Base-by-base conservation (phyloP, 2,329 filamentous ascomycete species). In the Periconia digitata region DNA sequence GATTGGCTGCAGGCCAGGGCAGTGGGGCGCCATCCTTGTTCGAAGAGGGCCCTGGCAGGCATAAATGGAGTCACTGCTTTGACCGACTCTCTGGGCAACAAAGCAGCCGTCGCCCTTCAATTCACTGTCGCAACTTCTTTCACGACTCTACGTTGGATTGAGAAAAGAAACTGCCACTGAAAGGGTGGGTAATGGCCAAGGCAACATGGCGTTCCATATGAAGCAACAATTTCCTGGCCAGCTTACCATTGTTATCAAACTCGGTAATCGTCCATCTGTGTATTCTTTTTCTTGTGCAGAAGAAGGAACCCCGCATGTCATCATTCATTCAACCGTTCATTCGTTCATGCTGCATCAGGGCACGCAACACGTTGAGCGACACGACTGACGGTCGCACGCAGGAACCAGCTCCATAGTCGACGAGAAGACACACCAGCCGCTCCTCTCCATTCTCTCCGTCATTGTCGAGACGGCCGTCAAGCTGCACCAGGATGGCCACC, bases 361-460 rank as follows among this genome's bases (percentile, higher is more conserved):
- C 15, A 40, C n/a, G 24, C 17, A 16, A 40, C 5, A n/a, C 46
- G 44, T 23, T 49, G 47, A 40, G 45, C 50, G 51, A 40, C 48
- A 53, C 57, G 58, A 58, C 50, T 51, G 44, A 60, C 63, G 63
- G 61, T 68, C 63, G n/a, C 63, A 60, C 44, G 10, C 60, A 99
- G 94, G 94, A 63, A 97, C 94, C 40, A 96, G 91, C 72, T 97
- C 94, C n/a, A 97, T 99, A 60, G 92, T 99, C 56, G 90, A 97
- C 74, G 94, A 99, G 71, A 88, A 86, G 68, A 95, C 90, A 18
- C 94, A 96, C 74, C 90, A 96, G 67, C 94, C 94, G 3, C 83
- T 96, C 29, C 81, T 99, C 34, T 94, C 92, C 4, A 95, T 91
- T 59, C 78, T 99, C 47, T 92, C 89, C 51, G 79, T 92, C 51